Evolutionary conservation across 192 early-diverging fungal species (phyloP).

Genomic region (Coemansia umbellata): DNA sequence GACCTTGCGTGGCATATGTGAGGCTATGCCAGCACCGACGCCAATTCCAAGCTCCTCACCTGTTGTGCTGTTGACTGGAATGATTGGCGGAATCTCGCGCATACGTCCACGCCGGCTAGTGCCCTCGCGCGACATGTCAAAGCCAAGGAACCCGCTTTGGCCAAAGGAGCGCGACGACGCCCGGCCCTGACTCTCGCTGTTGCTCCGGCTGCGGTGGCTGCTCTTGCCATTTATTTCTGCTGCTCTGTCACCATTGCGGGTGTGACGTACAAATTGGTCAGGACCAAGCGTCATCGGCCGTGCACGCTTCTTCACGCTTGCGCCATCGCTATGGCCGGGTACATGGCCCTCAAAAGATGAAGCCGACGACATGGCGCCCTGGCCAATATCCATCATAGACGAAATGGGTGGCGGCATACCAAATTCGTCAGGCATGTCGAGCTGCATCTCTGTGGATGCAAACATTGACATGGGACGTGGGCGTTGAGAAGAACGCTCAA

Average conservation of each 20-base stretch:
- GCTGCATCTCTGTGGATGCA: conserved; percentile 51
- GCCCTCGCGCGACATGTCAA: conserved; percentile 4
- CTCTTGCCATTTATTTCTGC: background rate
- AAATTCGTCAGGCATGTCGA: conserved; percentile 14
- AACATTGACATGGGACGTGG: conserved; percentile 52
- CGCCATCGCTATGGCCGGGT: background rate
- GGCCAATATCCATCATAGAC: conserved; percentile 31
- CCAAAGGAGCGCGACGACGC: conserved; percentile 6
- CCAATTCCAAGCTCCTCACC: conserved; percentile 53
- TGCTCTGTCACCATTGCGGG: conserved; percentile 1
- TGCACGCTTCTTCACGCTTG: conserved; percentile 11
- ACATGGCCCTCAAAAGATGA: conserved; percentile 29
- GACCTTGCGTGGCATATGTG: conserved; percentile 31
- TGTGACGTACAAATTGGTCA: conserved; percentile 15
- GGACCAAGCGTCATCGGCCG: conserved; percentile 25
- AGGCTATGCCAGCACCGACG: conserved; percentile 46
- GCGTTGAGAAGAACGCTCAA: conserved; percentile 12
- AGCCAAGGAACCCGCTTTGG: conserved; percentile 1
- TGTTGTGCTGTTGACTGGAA: conserved; percentile 41
- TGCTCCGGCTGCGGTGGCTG: conserved; percentile 33
- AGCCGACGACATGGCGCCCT: conserved; percentile 39
- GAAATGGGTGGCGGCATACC: conserved; percentile 39
- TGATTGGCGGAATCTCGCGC: conserved; percentile 43
- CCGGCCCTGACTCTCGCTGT: conserved; percentile 30
- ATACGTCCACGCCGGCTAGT: conserved; percentile 30